Evolutionary conservation across 169 alveolate genomes (phyloP).

Genomic region (Cryptosporidium xiaoi): DNA sequence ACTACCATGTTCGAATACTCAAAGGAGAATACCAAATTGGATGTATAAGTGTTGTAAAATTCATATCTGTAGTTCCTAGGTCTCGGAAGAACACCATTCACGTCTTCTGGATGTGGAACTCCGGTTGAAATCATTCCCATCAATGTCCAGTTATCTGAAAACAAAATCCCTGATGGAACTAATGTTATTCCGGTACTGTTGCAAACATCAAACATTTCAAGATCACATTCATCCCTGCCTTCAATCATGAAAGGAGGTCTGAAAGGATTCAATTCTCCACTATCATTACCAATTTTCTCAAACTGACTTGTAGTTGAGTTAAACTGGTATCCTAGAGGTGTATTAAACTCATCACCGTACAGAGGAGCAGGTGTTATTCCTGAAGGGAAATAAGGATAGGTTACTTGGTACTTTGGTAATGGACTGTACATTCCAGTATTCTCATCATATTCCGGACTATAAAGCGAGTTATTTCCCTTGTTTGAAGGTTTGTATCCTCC

Average conservation of each 20-base stretch:
- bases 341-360: conserved; percentile 8
- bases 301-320: conserved; percentile 59
- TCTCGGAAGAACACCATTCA: neutral
- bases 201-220: conserved; percentile 56
- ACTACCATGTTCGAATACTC: conserved; percentile 3
- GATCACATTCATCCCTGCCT: conserved; percentile 38
- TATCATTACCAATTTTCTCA: conserved; percentile 26
- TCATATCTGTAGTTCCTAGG: conserved; percentile 47
- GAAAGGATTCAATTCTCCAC: conserved; percentile 32
- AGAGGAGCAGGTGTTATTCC: conserved; percentile 49
- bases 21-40: conserved; percentile 17
- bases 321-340: conserved; percentile 43
- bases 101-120: conserved; percentile 12
- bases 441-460: conserved; percentile 9
- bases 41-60: conserved; percentile 3
- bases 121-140: conserved; percentile 49
- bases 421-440: conserved; percentile 12
- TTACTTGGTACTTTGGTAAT: neutral
- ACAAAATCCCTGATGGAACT: conserved; percentile 17
- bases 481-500: conserved; percentile 46
- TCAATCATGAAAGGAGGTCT: conserved; percentile 15
- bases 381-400: conserved; percentile 48
- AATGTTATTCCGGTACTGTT: conserved; percentile 26
- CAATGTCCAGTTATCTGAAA: conserved; percentile 36
- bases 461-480: neutral